A percentile compares a stretch with the other conserved stretches of the same genome.
Conservation (phyloP, 78 protist genomes). For the Dictyostelium purpureum region DNA sequence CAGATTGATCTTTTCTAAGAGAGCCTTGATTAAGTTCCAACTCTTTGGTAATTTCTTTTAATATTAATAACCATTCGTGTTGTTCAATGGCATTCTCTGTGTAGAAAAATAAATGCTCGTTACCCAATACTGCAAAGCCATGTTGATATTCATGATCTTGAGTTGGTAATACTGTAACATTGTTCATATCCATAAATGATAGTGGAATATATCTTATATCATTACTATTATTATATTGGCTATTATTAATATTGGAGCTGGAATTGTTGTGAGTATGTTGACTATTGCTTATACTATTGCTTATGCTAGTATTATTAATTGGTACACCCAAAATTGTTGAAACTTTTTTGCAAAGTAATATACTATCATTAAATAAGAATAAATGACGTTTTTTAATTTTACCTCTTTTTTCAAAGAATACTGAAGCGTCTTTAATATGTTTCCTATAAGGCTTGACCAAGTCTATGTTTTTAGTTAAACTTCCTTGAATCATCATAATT, state of each 20-base stretch:
- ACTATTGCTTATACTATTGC: not conserved
- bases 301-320: not conserved
- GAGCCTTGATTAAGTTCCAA: conserved; percentile 24
- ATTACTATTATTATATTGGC: not conserved
- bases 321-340: not conserved
- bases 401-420: conserved; percentile 54
- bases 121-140: conserved; percentile 64
- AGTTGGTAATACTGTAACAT: conserved; percentile 20
- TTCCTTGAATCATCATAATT: conserved; percentile 36
- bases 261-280: not conserved
- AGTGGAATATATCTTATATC: conserved; percentile 20
- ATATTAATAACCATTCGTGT: conserved; percentile 34
- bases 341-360: conserved; percentile 46
- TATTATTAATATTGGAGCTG: not conserved
- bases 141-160: conserved; percentile 42
- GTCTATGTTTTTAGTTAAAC: conserved; percentile 43
- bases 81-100: conserved; percentile 49
- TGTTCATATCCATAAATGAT: not conserved
- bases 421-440: conserved; percentile 43
- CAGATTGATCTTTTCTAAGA: conserved; percentile 9
- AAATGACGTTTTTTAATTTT: conserved; percentile 38
- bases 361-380: conserved; percentile 52
- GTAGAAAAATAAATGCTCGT: conserved; percentile 62
- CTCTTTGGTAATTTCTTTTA: conserved; percentile 45
- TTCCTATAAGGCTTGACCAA: conserved; percentile 50